A percentile compares a stretch with the other conserved stretches of the same genome.
phyloP scores from a whole-genome alignment of 441 rosid genomes.

The Gossypium trilobum region DNA sequence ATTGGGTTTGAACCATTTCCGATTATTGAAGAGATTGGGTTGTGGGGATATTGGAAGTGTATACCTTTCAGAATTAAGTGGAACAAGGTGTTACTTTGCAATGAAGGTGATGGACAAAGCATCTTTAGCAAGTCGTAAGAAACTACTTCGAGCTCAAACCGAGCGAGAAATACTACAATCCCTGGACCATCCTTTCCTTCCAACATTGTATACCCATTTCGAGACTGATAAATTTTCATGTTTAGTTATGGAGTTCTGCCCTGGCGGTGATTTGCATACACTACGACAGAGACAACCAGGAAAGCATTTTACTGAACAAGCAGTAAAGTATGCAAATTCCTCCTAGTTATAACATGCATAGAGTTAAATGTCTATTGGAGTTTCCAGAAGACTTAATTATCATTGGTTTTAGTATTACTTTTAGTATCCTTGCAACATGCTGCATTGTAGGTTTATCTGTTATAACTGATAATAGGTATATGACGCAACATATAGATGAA shows the following conservation, averaged over 20 bases:
- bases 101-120: slow-evolving; percentile 88
- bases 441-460: not conserved
- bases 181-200: slow-evolving; percentile 82
- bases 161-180: slow-evolving; percentile 78
- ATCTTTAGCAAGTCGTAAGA: slow-evolving; percentile 69
- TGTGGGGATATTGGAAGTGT: slow-evolving; percentile 90
- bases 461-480: not conserved
- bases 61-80: slow-evolving; percentile 66
- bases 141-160: slow-evolving; percentile 76
- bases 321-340: slow-evolving; percentile 49
- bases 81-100: slow-evolving; percentile 70
- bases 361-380: not conserved
- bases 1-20: slow-evolving; percentile 69
- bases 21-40: slow-evolving; percentile 68
- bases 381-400: not conserved
- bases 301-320: slow-evolving; percentile 69
- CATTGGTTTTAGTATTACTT: not conserved
- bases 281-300: slow-evolving; percentile 78
- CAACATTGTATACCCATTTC: slow-evolving; percentile 63
- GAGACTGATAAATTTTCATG: slow-evolving; percentile 70
- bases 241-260: slow-evolving; percentile 73
- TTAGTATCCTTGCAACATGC: not conserved
- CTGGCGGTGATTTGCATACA: slow-evolving; percentile 83
- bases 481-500: not conserved
- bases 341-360: not conserved